Evolutionary conservation across 2,329 filamentous ascomycete genomes (phyloP).

Genomic region (Raffaelea albimanens): DNA sequence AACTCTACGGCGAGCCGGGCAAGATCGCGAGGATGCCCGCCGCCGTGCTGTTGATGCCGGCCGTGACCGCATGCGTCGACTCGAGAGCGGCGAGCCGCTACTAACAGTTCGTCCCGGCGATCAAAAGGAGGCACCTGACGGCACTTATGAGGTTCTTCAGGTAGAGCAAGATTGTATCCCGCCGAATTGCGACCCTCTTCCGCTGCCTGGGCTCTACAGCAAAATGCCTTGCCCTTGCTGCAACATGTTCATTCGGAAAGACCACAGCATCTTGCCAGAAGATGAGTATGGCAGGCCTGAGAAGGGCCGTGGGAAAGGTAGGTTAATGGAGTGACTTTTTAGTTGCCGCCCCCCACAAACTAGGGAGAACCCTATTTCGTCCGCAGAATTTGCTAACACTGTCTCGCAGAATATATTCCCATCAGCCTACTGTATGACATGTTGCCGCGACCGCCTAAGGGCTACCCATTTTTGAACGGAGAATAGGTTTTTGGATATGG

Average conservation of each 20-base stretch:
- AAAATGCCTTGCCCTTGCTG: conserved; percentile 1
- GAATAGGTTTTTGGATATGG: too few relatives aligned
- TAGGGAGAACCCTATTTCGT: too few relatives aligned
- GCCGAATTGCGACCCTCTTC: not conserved
- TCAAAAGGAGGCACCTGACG: too few relatives aligned
- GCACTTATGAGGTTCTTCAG: too few relatives aligned
- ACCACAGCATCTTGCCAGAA: conserved; percentile 1
- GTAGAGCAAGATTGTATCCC: too few relatives aligned
- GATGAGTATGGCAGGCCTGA: not conserved
- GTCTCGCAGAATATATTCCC: conserved; percentile 2
- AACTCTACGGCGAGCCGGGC: not conserved
- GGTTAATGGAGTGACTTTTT: too few relatives aligned
- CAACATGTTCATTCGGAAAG: conserved; percentile 3
- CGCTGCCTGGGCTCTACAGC: not conserved
- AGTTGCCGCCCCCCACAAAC: too few relatives aligned
- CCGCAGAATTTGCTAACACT: too few relatives aligned
- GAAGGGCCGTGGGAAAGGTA: not conserved
- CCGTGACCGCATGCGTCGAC: not conserved
- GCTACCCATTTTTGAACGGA: not conserved
- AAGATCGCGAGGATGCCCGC: not conserved
- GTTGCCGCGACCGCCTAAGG: conserved; percentile 1
- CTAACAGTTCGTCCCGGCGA: not conserved
- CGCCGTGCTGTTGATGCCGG: not conserved
- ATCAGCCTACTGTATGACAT: conserved; percentile 3
- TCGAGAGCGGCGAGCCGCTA: not conserved